Conservation (phyloP, 2,329 filamentous ascomycete genomes). For the Rhinocladiella similis region DNA sequence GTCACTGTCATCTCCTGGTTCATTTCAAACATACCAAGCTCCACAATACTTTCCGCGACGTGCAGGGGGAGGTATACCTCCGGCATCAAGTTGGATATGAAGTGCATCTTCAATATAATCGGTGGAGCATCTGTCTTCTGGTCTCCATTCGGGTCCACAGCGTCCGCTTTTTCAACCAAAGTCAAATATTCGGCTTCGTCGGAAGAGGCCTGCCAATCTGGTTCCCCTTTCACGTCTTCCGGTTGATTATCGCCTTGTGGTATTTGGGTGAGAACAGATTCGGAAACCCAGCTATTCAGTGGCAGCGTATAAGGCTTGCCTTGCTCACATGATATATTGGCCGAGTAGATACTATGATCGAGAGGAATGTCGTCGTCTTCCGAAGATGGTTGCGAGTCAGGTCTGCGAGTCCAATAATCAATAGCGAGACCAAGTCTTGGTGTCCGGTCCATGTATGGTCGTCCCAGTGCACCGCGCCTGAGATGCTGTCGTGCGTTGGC, state of each 20-base stretch:
- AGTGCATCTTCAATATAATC: conserved; percentile 44
- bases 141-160: conserved; percentile 38
- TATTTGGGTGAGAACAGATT: conserved; percentile 35
- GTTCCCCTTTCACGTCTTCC: conserved; percentile 38
- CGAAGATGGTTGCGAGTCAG: conserved; percentile 29
- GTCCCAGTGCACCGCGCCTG: conserved; percentile 43
- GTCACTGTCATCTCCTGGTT: conserved; percentile 27
- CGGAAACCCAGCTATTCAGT: conserved; percentile 45
- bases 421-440: conserved; percentile 41
- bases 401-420: conserved; percentile 41
- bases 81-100: conserved; percentile 44
- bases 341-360: conserved; percentile 34
- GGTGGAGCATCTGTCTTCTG: conserved; percentile 37
- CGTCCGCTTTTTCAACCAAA: conserved; percentile 28
- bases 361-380: conserved; percentile 14
- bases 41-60: conserved; percentile 42
- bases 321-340: conserved; percentile 46
- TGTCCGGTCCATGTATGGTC: conserved; percentile 42
- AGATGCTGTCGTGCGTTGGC: conserved; percentile 39
- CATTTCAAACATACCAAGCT: conserved; percentile 39
- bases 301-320: conserved; percentile 46
- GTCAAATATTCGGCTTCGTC: conserved; percentile 4
- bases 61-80: conserved; percentile 44
- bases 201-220: conserved; percentile 31
- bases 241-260: conserved; percentile 21